Evolutionary conservation across 78 protist genomes (phyloP).

Genomic region (Dictyostelium discoideum): dicty_2.7 NC_007091.3:4495001-4495500

Average conservation of each 20-base stretch:
- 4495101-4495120: conserved; percentile 94
- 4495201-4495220: conserved; percentile 96
- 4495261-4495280: conserved; percentile 92
- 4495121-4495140: conserved; percentile 97
- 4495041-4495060: conserved; percentile 96
- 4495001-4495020: conserved; percentile 94
- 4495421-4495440: conserved; percentile 94
- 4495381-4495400: conserved; percentile 90
- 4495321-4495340: conserved; percentile 82
- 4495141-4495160: conserved; percentile 93
- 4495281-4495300: conserved; percentile 92
- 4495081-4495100: conserved; percentile 98
- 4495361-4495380: conserved; percentile 94
- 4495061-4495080: conserved; percentile 94
- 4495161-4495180: conserved; percentile 95
- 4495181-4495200: conserved; percentile 98
- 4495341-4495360: conserved; percentile 97
- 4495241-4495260: conserved; percentile 93
- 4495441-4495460: not conserved
- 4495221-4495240: conserved; percentile 98
- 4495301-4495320: conserved; percentile 91
- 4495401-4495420: conserved; percentile 93
- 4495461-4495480: not conserved
- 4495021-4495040: conserved; percentile 88
- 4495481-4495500: too few species aligned